Evolutionary conservation across 768 basidiomycete species (phyloP).

Genomic region (Strobilomyces confusus): DNA sequence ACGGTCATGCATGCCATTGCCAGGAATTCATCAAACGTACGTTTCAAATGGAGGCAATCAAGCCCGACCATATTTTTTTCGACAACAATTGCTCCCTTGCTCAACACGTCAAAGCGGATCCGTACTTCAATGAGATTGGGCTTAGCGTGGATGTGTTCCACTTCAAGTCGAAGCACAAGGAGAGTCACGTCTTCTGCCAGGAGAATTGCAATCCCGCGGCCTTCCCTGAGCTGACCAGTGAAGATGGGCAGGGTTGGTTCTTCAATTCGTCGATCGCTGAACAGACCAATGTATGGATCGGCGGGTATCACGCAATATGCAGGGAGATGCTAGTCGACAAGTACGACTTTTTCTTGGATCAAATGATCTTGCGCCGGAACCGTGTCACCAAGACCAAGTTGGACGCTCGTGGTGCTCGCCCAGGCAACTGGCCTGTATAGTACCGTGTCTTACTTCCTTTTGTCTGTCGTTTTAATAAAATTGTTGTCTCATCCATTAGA

Average conservation of each 20-base stretch:
- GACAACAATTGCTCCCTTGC: slow-evolving; percentile 11
- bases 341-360: background rate
- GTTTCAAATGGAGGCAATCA: background rate
- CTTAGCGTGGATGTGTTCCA: slow-evolving; percentile 34
- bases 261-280: background rate
- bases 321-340: background rate
- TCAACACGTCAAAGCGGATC: background rate
- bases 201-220: background rate
- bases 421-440: background rate
- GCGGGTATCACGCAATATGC: background rate
- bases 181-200: background rate
- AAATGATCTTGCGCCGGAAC: background rate
- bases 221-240: background rate
- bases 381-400: background rate
- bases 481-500: too few relatives aligned
- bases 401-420: background rate
- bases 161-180: background rate
- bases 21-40: slow-evolving; percentile 8
- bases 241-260: background rate
- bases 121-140: slow-evolving; percentile 17
- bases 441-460: too few relatives aligned
- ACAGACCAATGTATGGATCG: background rate
- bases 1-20: too few relatives aligned
- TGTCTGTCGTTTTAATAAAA: too few relatives aligned
- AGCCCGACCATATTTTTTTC: slow-evolving; percentile 2